These are phyloP conservation scores for Trypanosoma conorhini DNA, from an alignment of 208 protist species.

Conservation along the genomic window DNA sequence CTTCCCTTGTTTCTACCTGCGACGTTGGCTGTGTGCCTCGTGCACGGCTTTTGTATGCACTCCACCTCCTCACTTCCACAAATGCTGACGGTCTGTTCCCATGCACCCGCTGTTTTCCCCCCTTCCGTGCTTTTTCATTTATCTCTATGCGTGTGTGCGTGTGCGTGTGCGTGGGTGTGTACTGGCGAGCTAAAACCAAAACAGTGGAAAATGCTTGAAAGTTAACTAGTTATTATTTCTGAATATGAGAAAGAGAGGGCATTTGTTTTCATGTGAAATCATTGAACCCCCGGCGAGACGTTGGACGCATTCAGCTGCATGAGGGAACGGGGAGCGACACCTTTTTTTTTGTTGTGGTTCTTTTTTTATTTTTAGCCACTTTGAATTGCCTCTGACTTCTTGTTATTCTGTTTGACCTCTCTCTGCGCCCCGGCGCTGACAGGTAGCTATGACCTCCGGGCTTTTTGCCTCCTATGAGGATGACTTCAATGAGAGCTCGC, in stretches of 20 bases:
- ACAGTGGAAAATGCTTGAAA: neutral
- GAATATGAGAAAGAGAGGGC: neutral
- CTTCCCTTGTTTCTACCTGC: neutral
- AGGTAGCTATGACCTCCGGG: slow-evolving; percentile 29
- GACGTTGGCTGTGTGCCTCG: neutral
- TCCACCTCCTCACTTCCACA: neutral
- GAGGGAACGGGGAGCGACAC: neutral
- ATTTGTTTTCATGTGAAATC: neutral
- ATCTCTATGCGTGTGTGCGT: slow-evolving; percentile 6
- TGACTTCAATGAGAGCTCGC: slow-evolving; percentile 55
- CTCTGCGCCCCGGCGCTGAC: slow-evolving; percentile 6
- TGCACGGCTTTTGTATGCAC: slow-evolving; percentile 6
- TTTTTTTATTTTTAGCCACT: neutral
- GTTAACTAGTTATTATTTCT: neutral
- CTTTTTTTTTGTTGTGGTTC: neutral
- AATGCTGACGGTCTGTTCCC: too few relatives aligned
- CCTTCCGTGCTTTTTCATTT: too few relatives aligned
- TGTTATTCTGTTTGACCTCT: neutral
- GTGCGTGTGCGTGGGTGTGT: neutral
- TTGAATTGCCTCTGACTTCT: neutral
- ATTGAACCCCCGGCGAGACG: neutral
- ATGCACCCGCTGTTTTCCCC: too few relatives aligned
- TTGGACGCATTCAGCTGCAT: neutral
- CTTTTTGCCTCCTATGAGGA: slow-evolving; percentile 70
- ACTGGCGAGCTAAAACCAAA: neutral